Evolutionary conservation across 768 basidiomycete species (phyloP).

Genomic region (Mrakia gelida): DNA sequence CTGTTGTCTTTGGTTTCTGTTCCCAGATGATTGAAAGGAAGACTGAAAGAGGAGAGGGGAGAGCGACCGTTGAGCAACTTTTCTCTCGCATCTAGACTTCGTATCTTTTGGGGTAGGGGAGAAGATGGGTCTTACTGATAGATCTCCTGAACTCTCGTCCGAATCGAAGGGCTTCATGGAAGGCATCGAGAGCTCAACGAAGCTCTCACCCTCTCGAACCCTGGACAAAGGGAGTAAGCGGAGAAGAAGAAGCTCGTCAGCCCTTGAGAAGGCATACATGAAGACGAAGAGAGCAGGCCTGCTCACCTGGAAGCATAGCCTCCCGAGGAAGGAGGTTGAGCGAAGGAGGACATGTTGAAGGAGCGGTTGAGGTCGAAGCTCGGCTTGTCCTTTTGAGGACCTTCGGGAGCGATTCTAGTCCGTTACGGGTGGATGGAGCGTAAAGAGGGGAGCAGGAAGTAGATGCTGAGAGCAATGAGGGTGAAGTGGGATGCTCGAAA

Average conservation of each 20-base stretch:
- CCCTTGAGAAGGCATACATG: not conserved
- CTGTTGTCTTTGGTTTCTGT: not conserved
- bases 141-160: conserved; percentile 17
- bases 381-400: not conserved
- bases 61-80: no score
- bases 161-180: conserved; percentile 17
- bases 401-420: not conserved
- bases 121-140: not conserved
- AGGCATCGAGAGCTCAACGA: conserved; percentile 14
- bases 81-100: no score
- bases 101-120: not conserved
- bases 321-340: not conserved
- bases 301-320: not conserved
- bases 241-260: not conserved
- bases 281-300: not conserved
- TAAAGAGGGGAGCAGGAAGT: not conserved
- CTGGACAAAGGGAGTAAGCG: not conserved
- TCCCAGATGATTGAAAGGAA: no score
- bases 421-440: not conserved
- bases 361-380: not conserved
- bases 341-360: not conserved
- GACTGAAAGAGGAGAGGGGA: not conserved
- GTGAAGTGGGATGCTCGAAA: no score
- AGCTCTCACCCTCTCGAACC: conserved; percentile 8
- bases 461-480: no score